These are phyloP conservation scores for Pseudonectria buxi DNA, from an alignment of 2,329 filamentous ascomycete genomes.

Conservation along the genomic window DNA sequence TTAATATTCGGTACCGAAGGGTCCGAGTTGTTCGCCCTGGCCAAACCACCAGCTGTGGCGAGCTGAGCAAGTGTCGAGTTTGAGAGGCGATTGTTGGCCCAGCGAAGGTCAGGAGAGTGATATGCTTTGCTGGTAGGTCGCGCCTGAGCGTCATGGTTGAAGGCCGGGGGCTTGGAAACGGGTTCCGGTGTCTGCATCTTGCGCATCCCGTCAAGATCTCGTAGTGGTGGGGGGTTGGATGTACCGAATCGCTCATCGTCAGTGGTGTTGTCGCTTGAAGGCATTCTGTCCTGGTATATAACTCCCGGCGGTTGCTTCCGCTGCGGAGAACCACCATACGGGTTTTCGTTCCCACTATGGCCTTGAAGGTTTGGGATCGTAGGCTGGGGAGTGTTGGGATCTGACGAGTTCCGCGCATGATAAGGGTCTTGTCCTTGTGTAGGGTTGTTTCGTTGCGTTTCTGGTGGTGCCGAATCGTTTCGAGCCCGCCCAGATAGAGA, in stretches of 20 bases:
- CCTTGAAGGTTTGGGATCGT: conserved; percentile 18
- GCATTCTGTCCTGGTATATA: conserved; percentile 37
- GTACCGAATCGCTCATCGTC: conserved; percentile 43
- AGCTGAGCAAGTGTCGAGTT: conserved; percentile 74
- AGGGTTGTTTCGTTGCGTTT: conserved; percentile 30
- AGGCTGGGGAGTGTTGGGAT: conserved; percentile 28
- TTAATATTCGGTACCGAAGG: conserved; percentile 22
- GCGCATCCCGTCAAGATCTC: conserved; percentile 47
- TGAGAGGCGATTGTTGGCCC: conserved; percentile 79
- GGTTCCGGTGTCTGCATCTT: conserved; percentile 63
- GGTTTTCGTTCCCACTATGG: conserved; percentile 18
- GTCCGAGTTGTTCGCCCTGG: conserved; percentile 32
- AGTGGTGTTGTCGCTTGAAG: conserved; percentile 46
- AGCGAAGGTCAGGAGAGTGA: conserved; percentile 69
- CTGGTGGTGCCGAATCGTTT: conserved; percentile 46
- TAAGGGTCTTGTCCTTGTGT: conserved; percentile 29
- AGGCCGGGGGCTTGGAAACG: conserved; percentile 70
- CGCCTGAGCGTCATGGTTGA: conserved; percentile 67
- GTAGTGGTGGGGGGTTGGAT: conserved; percentile 33
- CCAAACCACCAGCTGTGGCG: conserved; percentile 57
- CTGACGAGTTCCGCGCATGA: conserved; percentile 43
- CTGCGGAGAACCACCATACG: conserved; percentile 26
- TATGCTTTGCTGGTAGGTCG: conserved; percentile 62
- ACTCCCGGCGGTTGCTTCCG: conserved; percentile 31
- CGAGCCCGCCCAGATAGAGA: conserved; percentile 37